phyloP scores from a whole-genome alignment of 108 stramenopile species.

The Cyclotella atomus region DNA sequence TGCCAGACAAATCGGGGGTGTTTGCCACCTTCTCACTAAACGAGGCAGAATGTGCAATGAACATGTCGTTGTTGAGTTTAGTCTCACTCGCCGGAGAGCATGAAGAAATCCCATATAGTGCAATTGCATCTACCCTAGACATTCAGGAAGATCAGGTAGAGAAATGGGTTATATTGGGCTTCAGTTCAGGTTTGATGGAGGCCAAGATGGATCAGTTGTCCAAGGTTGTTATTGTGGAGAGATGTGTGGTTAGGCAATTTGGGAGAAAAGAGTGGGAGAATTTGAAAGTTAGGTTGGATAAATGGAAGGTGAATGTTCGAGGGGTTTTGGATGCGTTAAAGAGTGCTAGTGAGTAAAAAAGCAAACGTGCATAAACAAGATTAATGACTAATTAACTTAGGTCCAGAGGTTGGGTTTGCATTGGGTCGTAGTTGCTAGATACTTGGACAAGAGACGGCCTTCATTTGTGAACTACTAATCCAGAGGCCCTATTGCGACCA shows the following conservation, averaged over 20 bases:
- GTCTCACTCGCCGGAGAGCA: constrained; percentile 67
- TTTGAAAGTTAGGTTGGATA: constrained; percentile 68
- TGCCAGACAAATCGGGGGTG: constrained; percentile 63
- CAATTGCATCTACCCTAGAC: constrained; percentile 75
- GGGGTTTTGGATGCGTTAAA: constrained; percentile 50
- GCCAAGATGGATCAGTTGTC: constrained; percentile 91
- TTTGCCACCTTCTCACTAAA: constrained; percentile 60
- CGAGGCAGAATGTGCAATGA: constrained; percentile 60
- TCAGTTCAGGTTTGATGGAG: constrained; percentile 76
- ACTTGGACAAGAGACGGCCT: too few relatives aligned
- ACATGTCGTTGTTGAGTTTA: constrained; percentile 86
- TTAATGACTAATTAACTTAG: constrained; percentile 6
- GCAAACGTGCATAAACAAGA: neutral
- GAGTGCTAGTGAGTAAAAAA: constrained; percentile 29
- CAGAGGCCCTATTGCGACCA: too few relatives aligned
- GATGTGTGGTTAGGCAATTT: constrained; percentile 80
- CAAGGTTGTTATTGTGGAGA: constrained; percentile 80
- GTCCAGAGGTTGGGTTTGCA: neutral
- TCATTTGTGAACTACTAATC: too few relatives aligned
- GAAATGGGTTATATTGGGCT: constrained; percentile 85
- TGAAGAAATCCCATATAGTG: constrained; percentile 81
- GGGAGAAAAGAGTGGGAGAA: constrained; percentile 85
- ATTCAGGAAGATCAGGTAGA: constrained; percentile 75
- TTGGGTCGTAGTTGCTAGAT: neutral
- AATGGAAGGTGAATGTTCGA: constrained; percentile 43